Evolutionary conservation across 768 basidiomycete genomes (phyloP).

Genomic region (Cystofilobasidium macerans): DNA sequence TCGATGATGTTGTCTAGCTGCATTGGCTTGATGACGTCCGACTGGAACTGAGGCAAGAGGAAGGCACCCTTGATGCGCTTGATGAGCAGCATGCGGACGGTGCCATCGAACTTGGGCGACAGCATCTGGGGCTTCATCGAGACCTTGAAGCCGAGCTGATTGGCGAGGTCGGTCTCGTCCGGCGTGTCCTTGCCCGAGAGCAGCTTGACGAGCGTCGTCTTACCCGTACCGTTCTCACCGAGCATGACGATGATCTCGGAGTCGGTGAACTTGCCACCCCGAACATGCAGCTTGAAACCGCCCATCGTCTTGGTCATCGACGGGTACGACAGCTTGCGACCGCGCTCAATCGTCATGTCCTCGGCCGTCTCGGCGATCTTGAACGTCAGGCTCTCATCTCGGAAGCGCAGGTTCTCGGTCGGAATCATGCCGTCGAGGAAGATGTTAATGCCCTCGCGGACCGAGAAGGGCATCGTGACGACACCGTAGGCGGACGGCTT

Average conservation of each 20-base stretch:
- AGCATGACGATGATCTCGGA: conserved; percentile 99
- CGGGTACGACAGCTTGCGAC: conserved; percentile 82
- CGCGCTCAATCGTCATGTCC: conserved; percentile 73
- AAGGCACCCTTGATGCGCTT: conserved; percentile 91
- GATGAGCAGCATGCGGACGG: conserved; percentile 85
- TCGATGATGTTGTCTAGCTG: conserved; percentile 86
- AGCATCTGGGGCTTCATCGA: conserved; percentile 90
- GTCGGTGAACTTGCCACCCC: conserved; percentile 85
- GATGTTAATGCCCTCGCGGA: conserved; percentile 98
- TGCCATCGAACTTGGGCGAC: conserved; percentile 72
- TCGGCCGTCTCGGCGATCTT: conserved; percentile 97
- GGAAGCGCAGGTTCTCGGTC: conserved; percentile 95
- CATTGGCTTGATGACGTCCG: conserved; percentile 97
- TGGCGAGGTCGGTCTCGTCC: conserved; percentile 68
- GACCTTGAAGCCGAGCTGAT: conserved; percentile 56
- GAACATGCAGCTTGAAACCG: conserved; percentile 84
- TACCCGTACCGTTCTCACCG: conserved; percentile 98
- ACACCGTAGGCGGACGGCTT: conserved; percentile 97
- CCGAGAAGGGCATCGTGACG: conserved; percentile 96
- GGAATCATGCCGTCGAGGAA: conserved; percentile 98
- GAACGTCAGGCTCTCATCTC: conserved; percentile 88
- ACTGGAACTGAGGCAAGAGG: conserved; percentile 81
- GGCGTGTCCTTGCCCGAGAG: conserved; percentile 79
- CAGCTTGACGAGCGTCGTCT: conserved; percentile 93
- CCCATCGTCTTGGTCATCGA: conserved; percentile 96